Conservation (phyloP, 768 basidiomycete genomes). For the Amanita pseudoporphyria region DNA sequence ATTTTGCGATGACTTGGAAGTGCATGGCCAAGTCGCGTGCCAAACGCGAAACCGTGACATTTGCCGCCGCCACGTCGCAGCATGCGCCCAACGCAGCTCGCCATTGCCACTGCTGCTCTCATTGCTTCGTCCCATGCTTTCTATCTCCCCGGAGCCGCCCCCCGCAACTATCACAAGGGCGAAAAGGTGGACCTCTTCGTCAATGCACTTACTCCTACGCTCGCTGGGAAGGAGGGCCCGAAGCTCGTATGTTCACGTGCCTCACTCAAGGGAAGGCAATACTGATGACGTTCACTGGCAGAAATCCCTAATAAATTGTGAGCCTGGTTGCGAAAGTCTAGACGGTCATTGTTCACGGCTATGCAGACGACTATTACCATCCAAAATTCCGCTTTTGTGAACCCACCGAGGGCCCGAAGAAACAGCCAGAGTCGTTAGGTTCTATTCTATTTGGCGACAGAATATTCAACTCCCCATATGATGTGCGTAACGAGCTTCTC, state of each 20-base stretch:
- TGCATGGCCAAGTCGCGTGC: slow-evolving; percentile 41
- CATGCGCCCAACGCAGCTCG: slow-evolving; percentile 18
- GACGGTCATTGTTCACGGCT: slow-evolving; percentile 4
- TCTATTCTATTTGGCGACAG: slow-evolving; percentile 96
- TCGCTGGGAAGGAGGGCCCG: slow-evolving; percentile 53
- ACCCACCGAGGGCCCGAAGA: slow-evolving; percentile 62
- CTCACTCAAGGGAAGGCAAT: not conserved
- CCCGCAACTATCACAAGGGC: slow-evolving; percentile 65
- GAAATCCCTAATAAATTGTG: slow-evolving; percentile 92
- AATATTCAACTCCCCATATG: slow-evolving; percentile 84
- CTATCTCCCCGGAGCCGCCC: slow-evolving; percentile 89
- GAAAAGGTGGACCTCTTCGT: slow-evolving; percentile 76
- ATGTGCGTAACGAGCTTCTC: slow-evolving; percentile 38
- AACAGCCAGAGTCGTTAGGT: slow-evolving; percentile 79
- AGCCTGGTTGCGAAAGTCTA: slow-evolving; percentile 12
- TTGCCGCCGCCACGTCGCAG: not conserved
- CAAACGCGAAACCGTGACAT: not conserved
- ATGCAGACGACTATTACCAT: slow-evolving; percentile 87
- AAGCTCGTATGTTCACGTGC: slow-evolving; percentile 55
- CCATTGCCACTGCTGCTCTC: slow-evolving; percentile 13
- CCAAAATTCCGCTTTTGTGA: slow-evolving; percentile 78
- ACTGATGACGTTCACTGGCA: slow-evolving; percentile 19
- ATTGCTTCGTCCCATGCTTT: slow-evolving; percentile 44
- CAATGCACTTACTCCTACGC: slow-evolving; percentile 85
- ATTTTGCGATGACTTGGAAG: slow-evolving; percentile 76